Conservation (phyloP, 495 filamentous ascomycete species). For the Peziza echinospora region DNA sequence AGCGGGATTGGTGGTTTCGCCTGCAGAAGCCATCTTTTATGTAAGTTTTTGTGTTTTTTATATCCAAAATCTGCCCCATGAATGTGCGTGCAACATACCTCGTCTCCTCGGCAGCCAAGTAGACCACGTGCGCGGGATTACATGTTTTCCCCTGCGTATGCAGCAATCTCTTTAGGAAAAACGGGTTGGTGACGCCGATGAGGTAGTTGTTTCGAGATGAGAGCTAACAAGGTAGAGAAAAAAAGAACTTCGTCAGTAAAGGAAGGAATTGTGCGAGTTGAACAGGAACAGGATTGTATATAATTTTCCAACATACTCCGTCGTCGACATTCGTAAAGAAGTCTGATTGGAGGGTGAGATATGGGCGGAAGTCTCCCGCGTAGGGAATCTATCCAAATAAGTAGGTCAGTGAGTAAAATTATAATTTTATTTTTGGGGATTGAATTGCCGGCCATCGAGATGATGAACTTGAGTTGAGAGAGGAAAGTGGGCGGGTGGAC, state of each 20-base stretch:
- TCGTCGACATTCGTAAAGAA: constrained; percentile 17
- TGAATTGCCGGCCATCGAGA: too few species aligned
- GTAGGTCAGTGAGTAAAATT: constrained; percentile 4
- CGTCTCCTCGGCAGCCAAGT: constrained; percentile 14
- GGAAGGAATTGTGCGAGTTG: constrained; percentile 5
- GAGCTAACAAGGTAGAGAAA: constrained; percentile 7
- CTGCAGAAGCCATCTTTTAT: too few species aligned
- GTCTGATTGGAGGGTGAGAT: constrained; percentile 19
- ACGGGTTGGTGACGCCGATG: constrained; percentile 19
- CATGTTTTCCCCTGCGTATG: constrained; percentile 15
- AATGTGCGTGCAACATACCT: constrained; percentile 15
- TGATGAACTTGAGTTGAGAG: too few species aligned
- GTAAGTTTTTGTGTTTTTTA: too few species aligned
- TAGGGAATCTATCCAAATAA: constrained; percentile 15
- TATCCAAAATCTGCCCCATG: too few species aligned
- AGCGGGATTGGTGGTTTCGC: background rate
- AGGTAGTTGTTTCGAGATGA: constrained; percentile 16
- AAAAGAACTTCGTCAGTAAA: too few species aligned
- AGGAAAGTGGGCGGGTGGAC: background rate
- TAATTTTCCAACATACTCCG: constrained; percentile 8
- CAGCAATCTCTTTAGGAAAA: constrained; percentile 17
- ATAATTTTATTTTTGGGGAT: too few species aligned
- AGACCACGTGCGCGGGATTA: constrained; percentile 16
- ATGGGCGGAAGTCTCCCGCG: constrained; percentile 17
- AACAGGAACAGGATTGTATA: background rate